Evolutionary conservation across 305 asterid species (phyloP).

Genomic region (Caryopteris hybrid): DNA sequence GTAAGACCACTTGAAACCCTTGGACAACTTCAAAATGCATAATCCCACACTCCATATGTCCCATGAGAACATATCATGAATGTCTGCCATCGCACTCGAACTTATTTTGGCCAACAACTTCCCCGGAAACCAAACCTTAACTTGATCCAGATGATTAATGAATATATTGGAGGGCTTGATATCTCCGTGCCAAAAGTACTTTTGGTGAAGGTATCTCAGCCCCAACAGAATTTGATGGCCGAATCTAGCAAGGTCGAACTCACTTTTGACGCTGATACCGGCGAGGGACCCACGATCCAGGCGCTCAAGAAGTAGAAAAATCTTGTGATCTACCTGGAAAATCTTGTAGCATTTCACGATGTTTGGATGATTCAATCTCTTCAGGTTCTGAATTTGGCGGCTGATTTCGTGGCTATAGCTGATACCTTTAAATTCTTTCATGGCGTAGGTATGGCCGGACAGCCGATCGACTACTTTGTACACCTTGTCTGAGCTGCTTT

Average conservation of each 20-base stretch:
- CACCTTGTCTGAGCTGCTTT: background rate
- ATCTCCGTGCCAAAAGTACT: conserved; percentile 17
- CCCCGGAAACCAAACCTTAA: conserved; percentile 28
- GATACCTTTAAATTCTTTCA: conserved; percentile 10
- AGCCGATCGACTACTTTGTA: conserved; percentile 13
- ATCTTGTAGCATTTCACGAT: conserved; percentile 18
- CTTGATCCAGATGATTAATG: background rate
- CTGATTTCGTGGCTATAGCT: conserved; percentile 4
- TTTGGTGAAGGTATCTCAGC: conserved; percentile 25
- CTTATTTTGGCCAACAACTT: background rate
- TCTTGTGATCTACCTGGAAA: background rate
- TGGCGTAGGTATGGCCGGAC: conserved; percentile 10
- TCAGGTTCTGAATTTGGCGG: conserved; percentile 10
- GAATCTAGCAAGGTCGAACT: background rate
- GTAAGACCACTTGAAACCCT: background rate
- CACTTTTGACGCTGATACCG: background rate
- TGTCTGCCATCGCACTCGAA: background rate
- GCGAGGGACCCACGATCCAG: conserved; percentile 1
- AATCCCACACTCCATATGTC: conserved; percentile 32
- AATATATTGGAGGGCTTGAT: conserved; percentile 20
- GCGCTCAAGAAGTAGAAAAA: conserved; percentile 25
- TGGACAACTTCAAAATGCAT: conserved; percentile 17
- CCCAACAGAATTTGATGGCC: conserved; percentile 19
- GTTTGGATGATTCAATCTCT: conserved; percentile 25
- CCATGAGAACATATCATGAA: conserved; percentile 26